Conservation (phyloP, 2,329 filamentous ascomycete species). For the Verticillium isaacii region DNA sequence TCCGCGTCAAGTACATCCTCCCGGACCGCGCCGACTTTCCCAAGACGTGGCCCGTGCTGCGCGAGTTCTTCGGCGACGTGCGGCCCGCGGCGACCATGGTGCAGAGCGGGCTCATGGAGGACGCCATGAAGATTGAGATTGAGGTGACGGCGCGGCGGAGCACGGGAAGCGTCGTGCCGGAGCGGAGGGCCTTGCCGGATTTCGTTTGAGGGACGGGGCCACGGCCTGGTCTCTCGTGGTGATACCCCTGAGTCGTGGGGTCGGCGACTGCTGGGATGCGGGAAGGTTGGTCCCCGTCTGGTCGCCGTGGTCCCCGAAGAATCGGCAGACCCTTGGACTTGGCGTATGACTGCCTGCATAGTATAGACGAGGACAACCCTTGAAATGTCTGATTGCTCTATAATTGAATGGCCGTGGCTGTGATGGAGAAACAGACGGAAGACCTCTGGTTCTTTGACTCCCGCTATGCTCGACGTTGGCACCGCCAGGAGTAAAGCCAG, state of each 20-base stretch:
- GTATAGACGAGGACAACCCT: neutral
- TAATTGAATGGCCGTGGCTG: neutral
- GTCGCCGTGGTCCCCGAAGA: neutral
- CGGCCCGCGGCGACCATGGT: slow-evolving; percentile 51
- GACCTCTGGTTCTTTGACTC: too few species aligned
- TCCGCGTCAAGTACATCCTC: slow-evolving; percentile 48
- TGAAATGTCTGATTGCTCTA: neutral
- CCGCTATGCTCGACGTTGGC: too few species aligned
- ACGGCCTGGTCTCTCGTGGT: too few species aligned
- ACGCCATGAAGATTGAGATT: slow-evolving; percentile 39
- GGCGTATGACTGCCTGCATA: neutral
- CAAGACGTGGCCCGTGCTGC: slow-evolving; percentile 43
- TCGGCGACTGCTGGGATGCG: neutral
- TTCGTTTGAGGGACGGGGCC: neutral
- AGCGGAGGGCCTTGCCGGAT: neutral
- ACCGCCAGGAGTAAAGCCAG: too few species aligned
- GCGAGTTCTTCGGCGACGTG: slow-evolving; percentile 43
- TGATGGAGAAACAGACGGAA: too few species aligned
- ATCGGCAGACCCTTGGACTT: neutral
- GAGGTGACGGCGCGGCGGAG: slow-evolving; percentile 31
- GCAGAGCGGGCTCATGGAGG: slow-evolving; percentile 44
- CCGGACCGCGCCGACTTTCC: slow-evolving; percentile 42
- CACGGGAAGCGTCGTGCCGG: neutral
- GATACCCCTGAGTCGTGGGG: neutral
- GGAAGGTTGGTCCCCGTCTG: too few species aligned